Evolutionary conservation across 495 filamentous ascomycete species (phyloP).

Genomic region (Neurospora sp.): DNA sequence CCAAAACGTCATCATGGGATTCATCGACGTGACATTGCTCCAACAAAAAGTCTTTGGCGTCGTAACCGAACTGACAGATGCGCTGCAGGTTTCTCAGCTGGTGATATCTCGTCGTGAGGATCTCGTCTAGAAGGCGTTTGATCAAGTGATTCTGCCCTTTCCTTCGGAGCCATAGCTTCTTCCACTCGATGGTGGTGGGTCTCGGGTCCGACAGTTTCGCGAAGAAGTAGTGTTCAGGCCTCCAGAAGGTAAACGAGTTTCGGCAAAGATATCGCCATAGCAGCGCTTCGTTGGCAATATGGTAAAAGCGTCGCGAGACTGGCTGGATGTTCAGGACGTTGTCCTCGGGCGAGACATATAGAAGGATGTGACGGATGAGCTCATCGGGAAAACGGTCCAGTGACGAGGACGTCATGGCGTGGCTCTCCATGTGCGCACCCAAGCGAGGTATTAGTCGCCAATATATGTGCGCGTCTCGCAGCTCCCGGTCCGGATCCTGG

Average conservation of each 20-base stretch:
- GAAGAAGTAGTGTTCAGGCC: constrained; percentile 50
- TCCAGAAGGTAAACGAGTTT: constrained; percentile 61
- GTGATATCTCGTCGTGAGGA: constrained; percentile 55
- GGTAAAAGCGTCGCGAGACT: constrained; percentile 53
- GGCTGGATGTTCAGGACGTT: constrained; percentile 39
- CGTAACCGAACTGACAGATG: constrained; percentile 65
- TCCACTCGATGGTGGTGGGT: constrained; percentile 65
- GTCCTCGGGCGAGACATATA: constrained; percentile 45
- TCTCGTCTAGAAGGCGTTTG: constrained; percentile 52
- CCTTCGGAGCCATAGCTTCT: constrained; percentile 53
- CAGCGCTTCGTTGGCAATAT: constrained; percentile 55
- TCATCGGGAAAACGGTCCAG: constrained; percentile 54
- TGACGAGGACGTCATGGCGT: constrained; percentile 8
- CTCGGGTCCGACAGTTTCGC: constrained; percentile 35
- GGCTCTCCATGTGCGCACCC: neutral
- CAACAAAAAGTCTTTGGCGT: constrained; percentile 78
- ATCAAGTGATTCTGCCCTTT: constrained; percentile 43
- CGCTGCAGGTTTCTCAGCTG: constrained; percentile 58
- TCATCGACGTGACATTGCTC: constrained; percentile 48
- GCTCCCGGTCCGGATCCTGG: neutral
- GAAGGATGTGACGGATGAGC: constrained; percentile 59
- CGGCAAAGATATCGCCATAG: constrained; percentile 73
- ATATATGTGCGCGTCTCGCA: neutral
- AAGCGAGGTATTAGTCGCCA: neutral
- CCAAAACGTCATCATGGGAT: constrained; percentile 63